Evolutionary conservation across 2,329 filamentous ascomycete species (phyloP), one percentile per base, ranked within the genome.

Genomic region (Colletotrichum chlorophyti): DNA sequence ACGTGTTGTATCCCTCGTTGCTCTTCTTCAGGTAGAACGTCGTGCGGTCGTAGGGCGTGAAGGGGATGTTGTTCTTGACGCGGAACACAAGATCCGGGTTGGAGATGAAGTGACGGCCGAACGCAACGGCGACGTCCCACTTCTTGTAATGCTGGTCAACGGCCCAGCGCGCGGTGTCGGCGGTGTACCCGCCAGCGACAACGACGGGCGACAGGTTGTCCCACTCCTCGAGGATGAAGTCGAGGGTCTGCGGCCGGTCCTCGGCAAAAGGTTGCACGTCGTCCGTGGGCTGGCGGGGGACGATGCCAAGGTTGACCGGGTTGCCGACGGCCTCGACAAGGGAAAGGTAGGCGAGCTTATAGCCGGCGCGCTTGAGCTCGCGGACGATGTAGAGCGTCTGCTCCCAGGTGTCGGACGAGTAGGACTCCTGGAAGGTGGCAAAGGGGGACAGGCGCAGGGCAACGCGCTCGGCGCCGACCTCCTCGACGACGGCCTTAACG

Each of bases 11-110:
- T 1, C 68, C 68, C 6, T 58, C 34, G 11, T 63, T 58, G 7
- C 52, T 64, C 51, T 65, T 65, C 17, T 42, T 58, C 5, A 53
- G 47, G 57, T 82, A 81, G 51, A 82, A 79, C 0, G 66, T 70
- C 0, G 70, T 63, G 8, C 77, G 65, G 45, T 77, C 62, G 52
- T 79, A 79, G 7, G 68, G 65, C 6, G 65, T 67, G 11, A 80
- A 60, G 2, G 68, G 63, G 8, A 80, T 60, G 0, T 69, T 69
- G 32, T 76, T 58, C 68, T 72, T 69, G 2, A 78, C 47, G n/a
- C 74, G 69, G 64, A 72, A 79, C 1, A 74, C 68, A 47, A 79
- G 63, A 52, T 79, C 76, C 2, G 76, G 76, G 60, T 78, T 79
- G 15, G 75, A 63, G 10, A 72, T 76, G 53, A 70, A 79, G 12